These are phyloP conservation scores for Mycena floridula DNA, from an alignment of 768 basidiomycete genomes.

Conservation along the genomic window DNA sequence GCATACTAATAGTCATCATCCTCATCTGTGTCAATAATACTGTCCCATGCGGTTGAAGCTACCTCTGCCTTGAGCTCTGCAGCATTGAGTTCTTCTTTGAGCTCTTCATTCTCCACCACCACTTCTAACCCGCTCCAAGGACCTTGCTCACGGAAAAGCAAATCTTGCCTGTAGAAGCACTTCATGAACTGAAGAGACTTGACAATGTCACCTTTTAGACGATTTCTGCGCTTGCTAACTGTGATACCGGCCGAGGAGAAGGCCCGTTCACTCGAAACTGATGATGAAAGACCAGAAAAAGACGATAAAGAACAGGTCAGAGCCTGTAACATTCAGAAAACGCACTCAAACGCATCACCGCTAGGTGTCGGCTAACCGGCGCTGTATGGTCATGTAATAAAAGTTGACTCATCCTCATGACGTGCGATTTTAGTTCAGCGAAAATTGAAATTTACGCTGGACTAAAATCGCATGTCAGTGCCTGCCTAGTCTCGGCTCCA, in stretches of 20 bases:
- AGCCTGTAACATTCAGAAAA: no score
- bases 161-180: not conserved
- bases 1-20: not conserved
- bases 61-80: not conserved
- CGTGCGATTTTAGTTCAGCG: no score
- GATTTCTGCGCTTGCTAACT: not conserved
- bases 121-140: no score
- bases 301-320: no score
- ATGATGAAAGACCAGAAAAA: not conserved
- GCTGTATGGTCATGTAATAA: no score
- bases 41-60: not conserved
- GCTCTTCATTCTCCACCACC: not conserved
- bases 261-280: slow-evolving; percentile 11
- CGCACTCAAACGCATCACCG: no score
- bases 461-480: no score
- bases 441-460: no score
- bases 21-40: not conserved
- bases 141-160: slow-evolving; percentile 11
- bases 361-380: no score
- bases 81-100: not conserved
- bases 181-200: not conserved
- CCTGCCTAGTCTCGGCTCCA: no score
- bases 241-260: slow-evolving; percentile 18
- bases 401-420: no score
- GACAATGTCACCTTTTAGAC: not conserved